Evolutionary conservation across 2,329 filamentous ascomycete species (phyloP).

Genomic region (Colletotrichum navitas): DNA sequence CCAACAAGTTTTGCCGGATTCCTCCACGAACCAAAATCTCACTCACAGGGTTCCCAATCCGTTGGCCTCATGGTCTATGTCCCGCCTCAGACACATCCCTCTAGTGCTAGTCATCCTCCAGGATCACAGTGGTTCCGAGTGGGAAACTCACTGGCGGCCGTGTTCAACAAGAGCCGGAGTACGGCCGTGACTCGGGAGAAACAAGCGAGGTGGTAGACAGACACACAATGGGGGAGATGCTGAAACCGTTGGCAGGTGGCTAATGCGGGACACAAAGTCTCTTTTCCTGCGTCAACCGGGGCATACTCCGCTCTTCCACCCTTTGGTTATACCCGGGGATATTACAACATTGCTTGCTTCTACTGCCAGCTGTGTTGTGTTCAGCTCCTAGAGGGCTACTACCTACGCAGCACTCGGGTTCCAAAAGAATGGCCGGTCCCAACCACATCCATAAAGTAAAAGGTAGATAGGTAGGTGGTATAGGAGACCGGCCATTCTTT

Average conservation of each 20-base stretch:
- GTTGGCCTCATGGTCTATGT: neutral
- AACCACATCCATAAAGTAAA: too few relatives aligned
- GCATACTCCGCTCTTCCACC: neutral
- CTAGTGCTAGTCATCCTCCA: neutral
- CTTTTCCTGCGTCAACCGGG: neutral
- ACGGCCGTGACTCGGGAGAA: neutral
- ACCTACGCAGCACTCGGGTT: too few relatives aligned
- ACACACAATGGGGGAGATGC: neutral
- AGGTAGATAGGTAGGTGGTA: too few relatives aligned
- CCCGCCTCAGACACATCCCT: neutral
- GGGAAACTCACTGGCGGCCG: too few relatives aligned
- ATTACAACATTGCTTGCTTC: neutral
- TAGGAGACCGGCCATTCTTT: too few relatives aligned
- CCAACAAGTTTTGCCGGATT: neutral
- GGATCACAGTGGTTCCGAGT: neutral
- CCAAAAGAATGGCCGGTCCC: too few relatives aligned
- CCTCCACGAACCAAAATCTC: conserved; percentile 5
- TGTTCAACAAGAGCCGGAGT: too few relatives aligned
- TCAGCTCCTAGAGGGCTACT: too few relatives aligned
- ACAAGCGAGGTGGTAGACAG: neutral
- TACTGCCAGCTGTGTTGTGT: too few relatives aligned
- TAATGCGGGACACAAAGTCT: conserved; percentile 3
- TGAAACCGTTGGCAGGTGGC: conserved; percentile 23
- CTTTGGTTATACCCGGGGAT: neutral
- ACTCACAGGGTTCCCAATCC: neutral